phyloP scores from a whole-genome alignment of 1,284 basidiomycete genomes.

The Boletus semigastroideus region DNA sequence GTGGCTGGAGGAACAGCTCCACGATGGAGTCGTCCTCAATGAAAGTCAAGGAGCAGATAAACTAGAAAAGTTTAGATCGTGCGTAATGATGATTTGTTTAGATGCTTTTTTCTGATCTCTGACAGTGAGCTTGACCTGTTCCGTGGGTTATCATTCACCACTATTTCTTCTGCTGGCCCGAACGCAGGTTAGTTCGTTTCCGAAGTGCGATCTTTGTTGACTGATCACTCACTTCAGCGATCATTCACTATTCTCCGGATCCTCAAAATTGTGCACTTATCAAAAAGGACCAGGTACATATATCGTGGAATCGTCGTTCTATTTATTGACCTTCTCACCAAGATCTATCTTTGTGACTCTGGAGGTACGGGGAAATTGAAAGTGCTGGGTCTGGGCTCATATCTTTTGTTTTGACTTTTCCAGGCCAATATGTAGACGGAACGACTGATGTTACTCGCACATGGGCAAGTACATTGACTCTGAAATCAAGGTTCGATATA shows the following conservation, averaged over 20 bases:
- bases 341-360: slow-evolving; percentile 95
- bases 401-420: background rate
- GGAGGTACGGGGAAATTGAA: slow-evolving; percentile 55
- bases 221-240: slow-evolving; percentile 47
- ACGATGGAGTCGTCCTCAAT: slow-evolving; percentile 61
- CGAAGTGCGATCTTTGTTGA: background rate
- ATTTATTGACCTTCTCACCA: slow-evolving; percentile 4
- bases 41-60: slow-evolving; percentile 83
- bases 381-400: background rate
- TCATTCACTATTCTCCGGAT: slow-evolving; percentile 92
- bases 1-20: slow-evolving; percentile 88
- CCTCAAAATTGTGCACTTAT: slow-evolving; percentile 75
- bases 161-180: slow-evolving; percentile 89
- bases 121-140: slow-evolving; percentile 72
- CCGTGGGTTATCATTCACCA: slow-evolving; percentile 87
- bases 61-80: slow-evolving; percentile 81
- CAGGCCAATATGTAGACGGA: slow-evolving; percentile 88
- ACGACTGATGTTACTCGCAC: slow-evolving; percentile 95
- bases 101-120: slow-evolving; percentile 7
- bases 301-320: background rate
- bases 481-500: background rate
- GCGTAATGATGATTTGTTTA: slow-evolving; percentile 33
- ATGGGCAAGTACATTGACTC: slow-evolving; percentile 50
- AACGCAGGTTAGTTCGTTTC: slow-evolving; percentile 67
- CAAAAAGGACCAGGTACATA: slow-evolving; percentile 64